These are phyloP conservation scores for Pythium grandisporangium DNA, from an alignment of 352 stramenopile genomes.

Conservation along the genomic window DNA sequence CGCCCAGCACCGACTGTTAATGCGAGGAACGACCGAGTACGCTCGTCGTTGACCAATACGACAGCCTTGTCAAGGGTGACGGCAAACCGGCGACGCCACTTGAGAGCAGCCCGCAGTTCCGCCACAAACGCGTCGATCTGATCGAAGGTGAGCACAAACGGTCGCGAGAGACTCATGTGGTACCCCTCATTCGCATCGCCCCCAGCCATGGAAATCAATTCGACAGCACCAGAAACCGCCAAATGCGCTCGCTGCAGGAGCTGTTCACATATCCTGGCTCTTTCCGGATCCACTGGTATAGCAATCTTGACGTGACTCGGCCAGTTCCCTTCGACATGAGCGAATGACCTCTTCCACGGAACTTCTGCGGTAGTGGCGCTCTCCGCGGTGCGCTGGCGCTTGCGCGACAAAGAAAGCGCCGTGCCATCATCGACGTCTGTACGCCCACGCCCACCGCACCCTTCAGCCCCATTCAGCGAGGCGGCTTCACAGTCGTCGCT, in stretches of 20 bases:
- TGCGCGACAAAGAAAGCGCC: too few species aligned
- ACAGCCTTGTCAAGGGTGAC: constrained; percentile 25
- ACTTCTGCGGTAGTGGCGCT: constrained; percentile 3
- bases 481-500: background rate
- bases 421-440: too few species aligned
- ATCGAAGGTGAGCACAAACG: constrained; percentile 60
- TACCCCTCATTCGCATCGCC: constrained; percentile 8
- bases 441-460: too few species aligned
- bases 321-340: constrained; percentile 77
- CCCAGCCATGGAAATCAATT: background rate
- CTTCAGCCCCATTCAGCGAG: background rate
- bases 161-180: constrained; percentile 71
- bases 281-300: constrained; percentile 16
- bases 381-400: constrained; percentile 26
- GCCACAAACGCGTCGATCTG: constrained; percentile 67
- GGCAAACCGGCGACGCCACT: constrained; percentile 57
- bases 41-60: constrained; percentile 66
- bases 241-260: constrained; percentile 24
- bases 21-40: constrained; percentile 64
- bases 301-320: constrained; percentile 60
- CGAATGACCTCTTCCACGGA: constrained; percentile 53
- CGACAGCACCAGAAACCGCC: constrained; percentile 11
- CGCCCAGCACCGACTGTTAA: constrained; percentile 30
- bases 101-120: constrained; percentile 49
- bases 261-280: constrained; percentile 14